A percentile compares a stretch with the other conserved stretches of the same genome.
Conservation (phyloP, 352 stramenopile species). For the Globisporangium emineosum region DNA sequence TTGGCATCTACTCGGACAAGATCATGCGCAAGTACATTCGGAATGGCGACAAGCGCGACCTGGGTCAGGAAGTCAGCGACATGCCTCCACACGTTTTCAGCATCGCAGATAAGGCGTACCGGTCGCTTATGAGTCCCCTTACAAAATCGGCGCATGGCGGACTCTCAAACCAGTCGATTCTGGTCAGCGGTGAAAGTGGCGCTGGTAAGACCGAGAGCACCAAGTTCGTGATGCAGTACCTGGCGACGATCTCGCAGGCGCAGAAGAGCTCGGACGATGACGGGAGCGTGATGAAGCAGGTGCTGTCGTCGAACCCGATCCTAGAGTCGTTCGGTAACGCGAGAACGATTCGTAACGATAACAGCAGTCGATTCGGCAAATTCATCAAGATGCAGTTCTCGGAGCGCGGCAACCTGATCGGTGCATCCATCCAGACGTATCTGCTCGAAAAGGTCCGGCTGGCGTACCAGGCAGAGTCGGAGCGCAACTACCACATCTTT, state of each 20-base stretch:
- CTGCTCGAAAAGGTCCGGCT: conserved; percentile 96
- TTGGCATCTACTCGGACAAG: conserved; percentile 85
- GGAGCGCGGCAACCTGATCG: conserved; percentile 66
- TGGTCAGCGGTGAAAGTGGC: conserved; percentile 91
- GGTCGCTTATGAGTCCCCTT: conserved; percentile 67
- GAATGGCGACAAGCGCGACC: conserved; percentile 67
- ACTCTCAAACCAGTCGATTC: conserved; percentile 86
- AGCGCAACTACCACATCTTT: conserved; percentile 97
- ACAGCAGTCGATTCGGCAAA: conserved; percentile 96
- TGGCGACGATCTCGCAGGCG: conserved; percentile 86
- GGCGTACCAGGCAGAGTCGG: conserved; percentile 89
- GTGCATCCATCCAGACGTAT: conserved; percentile 94
- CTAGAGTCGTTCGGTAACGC: conserved; percentile 99
- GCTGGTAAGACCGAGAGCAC: conserved; percentile 97
- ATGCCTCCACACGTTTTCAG: conserved; percentile 91
- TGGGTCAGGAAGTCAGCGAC: conserved; percentile 59
- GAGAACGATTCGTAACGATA: conserved; percentile 96
- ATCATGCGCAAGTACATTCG: conserved; percentile 87
- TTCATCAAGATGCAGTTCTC: conserved; percentile 97
- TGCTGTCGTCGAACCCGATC: conserved; percentile 98
- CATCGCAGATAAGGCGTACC: conserved; percentile 88
- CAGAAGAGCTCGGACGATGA: conserved; percentile 35
- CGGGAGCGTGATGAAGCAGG: conserved; percentile 85
- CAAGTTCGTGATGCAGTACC: conserved; percentile 96
- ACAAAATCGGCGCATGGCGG: conserved; percentile 25